Evolutionary conservation across 139 green algal species (phyloP).

Genomic region (Yamagishiella unicocca): DNA sequence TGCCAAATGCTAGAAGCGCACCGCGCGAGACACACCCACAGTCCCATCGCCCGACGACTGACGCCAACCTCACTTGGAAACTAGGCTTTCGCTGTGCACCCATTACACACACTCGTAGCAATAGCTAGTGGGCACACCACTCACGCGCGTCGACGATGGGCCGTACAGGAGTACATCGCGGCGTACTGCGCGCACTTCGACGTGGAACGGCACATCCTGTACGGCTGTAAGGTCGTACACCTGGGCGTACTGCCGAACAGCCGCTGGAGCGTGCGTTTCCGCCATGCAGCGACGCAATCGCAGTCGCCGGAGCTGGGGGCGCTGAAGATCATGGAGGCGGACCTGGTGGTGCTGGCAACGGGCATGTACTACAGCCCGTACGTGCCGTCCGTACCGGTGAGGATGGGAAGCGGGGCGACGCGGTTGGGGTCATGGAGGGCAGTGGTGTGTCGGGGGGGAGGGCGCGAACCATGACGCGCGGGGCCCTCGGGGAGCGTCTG

Average conservation of each 20-base stretch:
- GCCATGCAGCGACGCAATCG: background rate
- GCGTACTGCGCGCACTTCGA: slow-evolving; percentile 17
- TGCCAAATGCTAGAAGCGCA: too few relatives aligned
- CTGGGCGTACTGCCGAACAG: background rate
- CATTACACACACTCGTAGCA: too few relatives aligned
- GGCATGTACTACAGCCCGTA: slow-evolving; percentile 46
- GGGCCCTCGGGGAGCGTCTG: too few relatives aligned
- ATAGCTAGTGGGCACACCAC: too few relatives aligned
- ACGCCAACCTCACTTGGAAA: too few relatives aligned
- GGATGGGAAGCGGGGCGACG: background rate
- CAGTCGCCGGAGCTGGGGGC: background rate
- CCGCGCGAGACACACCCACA: too few relatives aligned
- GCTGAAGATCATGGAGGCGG: slow-evolving; percentile 42
- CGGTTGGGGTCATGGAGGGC: too few relatives aligned
- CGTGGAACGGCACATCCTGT: slow-evolving; percentile 21
- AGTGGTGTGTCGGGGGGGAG: too few relatives aligned
- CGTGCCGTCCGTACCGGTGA: slow-evolving; percentile 29
- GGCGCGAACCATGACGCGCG: too few relatives aligned
- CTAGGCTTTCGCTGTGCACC: too few relatives aligned
- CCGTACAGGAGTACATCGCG: slow-evolving; percentile 37
- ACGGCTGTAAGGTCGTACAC: slow-evolving; percentile 20
- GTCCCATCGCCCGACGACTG: too few relatives aligned
- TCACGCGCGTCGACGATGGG: too few relatives aligned
- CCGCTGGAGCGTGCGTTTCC: slow-evolving; percentile 26
- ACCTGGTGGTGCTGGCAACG: slow-evolving; percentile 39